Conservation (phyloP, 2,329 filamentous ascomycete genomes). For the Curvularia sp. region DNA sequence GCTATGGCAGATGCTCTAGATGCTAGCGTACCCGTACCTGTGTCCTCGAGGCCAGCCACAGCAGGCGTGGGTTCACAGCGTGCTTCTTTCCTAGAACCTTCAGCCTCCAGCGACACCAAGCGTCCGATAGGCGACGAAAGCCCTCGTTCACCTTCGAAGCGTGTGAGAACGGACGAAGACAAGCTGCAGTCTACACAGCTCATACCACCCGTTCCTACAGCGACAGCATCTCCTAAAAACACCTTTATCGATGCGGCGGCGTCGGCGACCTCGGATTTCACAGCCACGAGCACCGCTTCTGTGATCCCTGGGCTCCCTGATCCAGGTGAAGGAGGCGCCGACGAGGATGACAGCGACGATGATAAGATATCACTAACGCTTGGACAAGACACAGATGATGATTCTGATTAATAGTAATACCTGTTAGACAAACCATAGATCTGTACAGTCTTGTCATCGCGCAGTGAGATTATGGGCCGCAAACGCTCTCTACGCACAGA, state of each 20-base stretch:
- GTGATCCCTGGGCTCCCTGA: conserved; percentile 25
- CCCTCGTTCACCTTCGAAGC: conserved; percentile 40
- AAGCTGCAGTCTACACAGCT: conserved; percentile 8
- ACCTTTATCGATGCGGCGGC: neutral
- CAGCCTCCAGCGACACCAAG: conserved; percentile 27
- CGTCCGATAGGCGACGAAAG: conserved; percentile 32
- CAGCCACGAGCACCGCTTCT: conserved; percentile 27
- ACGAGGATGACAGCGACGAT: conserved; percentile 39
- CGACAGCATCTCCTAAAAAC: neutral
- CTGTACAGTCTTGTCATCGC: neutral
- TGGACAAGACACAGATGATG: conserved; percentile 48
- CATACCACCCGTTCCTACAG: conserved; percentile 11
- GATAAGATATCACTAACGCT: conserved; percentile 42
- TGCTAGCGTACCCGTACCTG: neutral
- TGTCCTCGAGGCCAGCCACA: neutral
- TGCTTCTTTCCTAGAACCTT: conserved; percentile 1
- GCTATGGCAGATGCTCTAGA: conserved; percentile 24
- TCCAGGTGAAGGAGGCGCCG: conserved; percentile 22
- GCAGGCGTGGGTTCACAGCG: conserved; percentile 2
- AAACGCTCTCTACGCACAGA: conserved; percentile 20
- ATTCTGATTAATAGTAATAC: conserved; percentile 34
- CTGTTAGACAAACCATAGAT: neutral
- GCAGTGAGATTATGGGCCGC: conserved; percentile 9
- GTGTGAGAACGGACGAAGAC: conserved; percentile 32
- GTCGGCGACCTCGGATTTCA: conserved; percentile 26